Evolutionary conservation across 2,329 filamentous ascomycete genomes (phyloP).

Genomic region (Emergomyces pasteurianus): DNA sequence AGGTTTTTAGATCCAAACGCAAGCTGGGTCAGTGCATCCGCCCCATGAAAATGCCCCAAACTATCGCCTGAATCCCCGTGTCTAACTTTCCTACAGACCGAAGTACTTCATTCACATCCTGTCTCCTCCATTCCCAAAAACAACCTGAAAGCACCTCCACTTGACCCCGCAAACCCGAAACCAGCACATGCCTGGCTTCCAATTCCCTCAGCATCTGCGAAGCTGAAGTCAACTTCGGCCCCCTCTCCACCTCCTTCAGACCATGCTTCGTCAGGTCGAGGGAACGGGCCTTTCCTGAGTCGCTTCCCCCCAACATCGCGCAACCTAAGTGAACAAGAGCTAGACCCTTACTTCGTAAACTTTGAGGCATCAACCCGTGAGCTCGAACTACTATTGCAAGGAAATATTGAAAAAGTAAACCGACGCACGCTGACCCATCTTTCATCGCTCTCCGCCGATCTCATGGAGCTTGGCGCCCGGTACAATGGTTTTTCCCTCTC

Average conservation of each 20-base stretch:
- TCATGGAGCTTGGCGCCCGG: conserved; percentile 86
- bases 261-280: conserved; percentile 35
- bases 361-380: conserved; percentile 90
- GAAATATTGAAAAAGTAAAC: conserved; percentile 95
- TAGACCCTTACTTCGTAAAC: conserved; percentile 91
- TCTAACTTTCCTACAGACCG: conserved; percentile 47
- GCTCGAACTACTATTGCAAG: conserved; percentile 73
- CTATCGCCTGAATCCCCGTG: not conserved
- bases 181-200: conserved; percentile 79
- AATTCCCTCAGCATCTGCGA: conserved; percentile 72
- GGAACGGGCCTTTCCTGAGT: conserved; percentile 51
- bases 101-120: conserved; percentile 88
- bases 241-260: conserved; percentile 36
- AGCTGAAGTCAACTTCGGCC: conserved; percentile 51
- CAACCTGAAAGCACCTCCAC: conserved; percentile 84
- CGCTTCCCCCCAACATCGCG: conserved; percentile 73
- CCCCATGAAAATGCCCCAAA: not conserved
- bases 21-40: conserved; percentile 63
- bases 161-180: conserved; percentile 86
- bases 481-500: conserved; percentile 96
- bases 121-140: conserved; percentile 88
- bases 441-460: conserved; percentile 69
- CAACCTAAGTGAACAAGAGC: conserved; percentile 70
- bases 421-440: conserved; percentile 77
- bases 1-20: conserved; percentile 95